Evolutionary conservation across 2,329 filamentous ascomycete species (phyloP).

Genomic region (Aspergillus sp.): DNA sequence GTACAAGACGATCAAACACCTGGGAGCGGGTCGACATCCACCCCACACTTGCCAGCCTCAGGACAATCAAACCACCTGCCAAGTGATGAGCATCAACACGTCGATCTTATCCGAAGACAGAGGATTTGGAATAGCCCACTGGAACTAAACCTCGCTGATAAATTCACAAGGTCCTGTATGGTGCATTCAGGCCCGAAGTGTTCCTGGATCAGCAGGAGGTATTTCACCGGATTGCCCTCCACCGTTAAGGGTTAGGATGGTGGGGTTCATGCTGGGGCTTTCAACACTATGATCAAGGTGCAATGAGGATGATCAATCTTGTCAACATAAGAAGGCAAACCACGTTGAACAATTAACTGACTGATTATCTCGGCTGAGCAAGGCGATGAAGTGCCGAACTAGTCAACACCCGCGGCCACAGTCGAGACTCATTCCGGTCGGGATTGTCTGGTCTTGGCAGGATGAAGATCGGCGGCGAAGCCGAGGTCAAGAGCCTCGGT

Average conservation of each 20-base stretch:
- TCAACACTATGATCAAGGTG: no score
- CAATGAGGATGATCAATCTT: no score
- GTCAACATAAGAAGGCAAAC: no score
- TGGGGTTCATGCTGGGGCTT: no score
- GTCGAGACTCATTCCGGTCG: not conserved
- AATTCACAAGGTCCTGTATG: not conserved
- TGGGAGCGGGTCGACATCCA: conserved; percentile 10
- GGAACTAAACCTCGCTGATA: not conserved
- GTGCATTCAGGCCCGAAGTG: not conserved
- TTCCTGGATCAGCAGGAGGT: not conserved
- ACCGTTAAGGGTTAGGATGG: no score
- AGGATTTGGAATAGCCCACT: not conserved
- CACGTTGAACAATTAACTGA: no score
- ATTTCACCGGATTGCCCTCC: no score
- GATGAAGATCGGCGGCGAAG: not conserved
- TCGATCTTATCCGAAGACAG: not conserved
- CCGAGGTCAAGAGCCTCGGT: not conserved
- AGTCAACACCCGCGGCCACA: no score
- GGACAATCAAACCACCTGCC: not conserved
- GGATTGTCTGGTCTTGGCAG: not conserved
- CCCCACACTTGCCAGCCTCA: not conserved
- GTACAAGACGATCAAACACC: conserved; percentile 10
- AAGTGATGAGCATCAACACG: not conserved
- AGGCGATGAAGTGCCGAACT: no score
- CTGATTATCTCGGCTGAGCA: no score